phyloP scores from a whole-genome alignment of 2,329 filamentous ascomycete genomes.

The Aspergillus thermomutatus region DNA sequence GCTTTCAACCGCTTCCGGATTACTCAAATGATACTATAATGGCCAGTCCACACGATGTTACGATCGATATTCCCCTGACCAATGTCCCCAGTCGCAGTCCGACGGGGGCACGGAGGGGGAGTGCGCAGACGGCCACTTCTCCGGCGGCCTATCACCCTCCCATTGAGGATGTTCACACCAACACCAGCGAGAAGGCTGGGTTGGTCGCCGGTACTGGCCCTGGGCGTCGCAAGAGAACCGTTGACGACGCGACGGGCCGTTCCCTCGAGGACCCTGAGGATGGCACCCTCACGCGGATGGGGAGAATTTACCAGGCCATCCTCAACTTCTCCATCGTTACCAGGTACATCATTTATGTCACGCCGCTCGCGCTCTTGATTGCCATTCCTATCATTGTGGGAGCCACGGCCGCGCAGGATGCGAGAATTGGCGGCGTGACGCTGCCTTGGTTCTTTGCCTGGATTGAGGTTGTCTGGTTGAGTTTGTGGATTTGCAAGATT shows the following conservation, averaged over 20 bases:
- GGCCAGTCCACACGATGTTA: conserved; percentile 51
- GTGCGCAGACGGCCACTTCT: conserved; percentile 28
- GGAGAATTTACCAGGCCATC: conserved; percentile 58
- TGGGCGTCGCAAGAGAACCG: conserved; percentile 32
- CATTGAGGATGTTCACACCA: conserved; percentile 20
- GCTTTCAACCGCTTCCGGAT: conserved; percentile 43
- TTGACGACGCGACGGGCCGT: conserved; percentile 29
- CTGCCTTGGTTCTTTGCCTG: conserved; percentile 63
- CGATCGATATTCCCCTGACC: conserved; percentile 61
- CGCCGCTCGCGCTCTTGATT: conserved; percentile 55
- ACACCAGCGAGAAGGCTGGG: conserved; percentile 31
- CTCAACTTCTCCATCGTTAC: conserved; percentile 62
- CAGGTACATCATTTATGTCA: conserved; percentile 61
- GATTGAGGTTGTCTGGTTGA: conserved; percentile 63
- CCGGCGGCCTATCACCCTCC: conserved; percentile 29
- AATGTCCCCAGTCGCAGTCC: conserved; percentile 50
- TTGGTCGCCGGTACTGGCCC: conserved; percentile 22
- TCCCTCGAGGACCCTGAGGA: conserved; percentile 45
- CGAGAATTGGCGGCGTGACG: conserved; percentile 53
- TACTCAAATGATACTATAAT: conserved; percentile 42
- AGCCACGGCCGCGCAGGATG: conserved; percentile 47
- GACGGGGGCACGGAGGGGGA: conserved; percentile 42
- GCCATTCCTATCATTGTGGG: conserved; percentile 63
- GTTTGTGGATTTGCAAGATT: conserved; percentile 61
- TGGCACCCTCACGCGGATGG: conserved; percentile 57